These are phyloP conservation scores for Nannochloropsis gaditana DNA, from an alignment of 108 stramenopile species.

Conservation along the genomic window DNA sequence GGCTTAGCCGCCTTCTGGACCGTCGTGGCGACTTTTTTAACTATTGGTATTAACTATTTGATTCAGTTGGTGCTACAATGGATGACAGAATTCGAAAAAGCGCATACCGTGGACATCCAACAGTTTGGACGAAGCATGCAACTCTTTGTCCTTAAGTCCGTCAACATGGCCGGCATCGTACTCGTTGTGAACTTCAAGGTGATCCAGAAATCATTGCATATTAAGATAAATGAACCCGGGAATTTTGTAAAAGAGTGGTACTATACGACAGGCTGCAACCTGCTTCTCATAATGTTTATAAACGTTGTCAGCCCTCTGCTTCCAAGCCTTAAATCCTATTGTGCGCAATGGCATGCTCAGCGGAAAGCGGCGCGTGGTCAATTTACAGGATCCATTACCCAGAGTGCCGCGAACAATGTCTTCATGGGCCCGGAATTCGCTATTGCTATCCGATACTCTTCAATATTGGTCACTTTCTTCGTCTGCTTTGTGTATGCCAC, in stretches of 20 bases:
- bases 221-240: constrained; percentile 21
- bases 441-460: constrained; percentile 62
- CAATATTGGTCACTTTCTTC: constrained; percentile 63
- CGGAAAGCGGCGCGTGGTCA: constrained; percentile 6
- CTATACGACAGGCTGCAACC: constrained; percentile 34
- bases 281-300: constrained; percentile 49
- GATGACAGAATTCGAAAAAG: constrained; percentile 44
- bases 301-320: constrained; percentile 51
- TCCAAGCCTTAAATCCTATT: constrained; percentile 25
- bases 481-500: constrained; percentile 67
- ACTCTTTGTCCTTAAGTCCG: constrained; percentile 48
- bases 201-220: constrained; percentile 31
- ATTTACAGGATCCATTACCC: constrained; percentile 45
- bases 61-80: constrained; percentile 27
- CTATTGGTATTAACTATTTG: constrained; percentile 40
- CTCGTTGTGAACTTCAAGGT: constrained; percentile 46
- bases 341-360: constrained; percentile 15
- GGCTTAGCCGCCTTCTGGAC: constrained; percentile 26
- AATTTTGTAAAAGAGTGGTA: constrained; percentile 53
- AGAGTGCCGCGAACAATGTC: constrained; percentile 62
- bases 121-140: not conserved
- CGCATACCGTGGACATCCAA: constrained; percentile 29
- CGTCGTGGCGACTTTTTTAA: constrained; percentile 38
- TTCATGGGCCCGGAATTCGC: constrained; percentile 62
- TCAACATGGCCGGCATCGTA: constrained; percentile 51